Conservation (phyloP, 495 filamentous ascomycete genomes). For the Daldinia grandis region DNA sequence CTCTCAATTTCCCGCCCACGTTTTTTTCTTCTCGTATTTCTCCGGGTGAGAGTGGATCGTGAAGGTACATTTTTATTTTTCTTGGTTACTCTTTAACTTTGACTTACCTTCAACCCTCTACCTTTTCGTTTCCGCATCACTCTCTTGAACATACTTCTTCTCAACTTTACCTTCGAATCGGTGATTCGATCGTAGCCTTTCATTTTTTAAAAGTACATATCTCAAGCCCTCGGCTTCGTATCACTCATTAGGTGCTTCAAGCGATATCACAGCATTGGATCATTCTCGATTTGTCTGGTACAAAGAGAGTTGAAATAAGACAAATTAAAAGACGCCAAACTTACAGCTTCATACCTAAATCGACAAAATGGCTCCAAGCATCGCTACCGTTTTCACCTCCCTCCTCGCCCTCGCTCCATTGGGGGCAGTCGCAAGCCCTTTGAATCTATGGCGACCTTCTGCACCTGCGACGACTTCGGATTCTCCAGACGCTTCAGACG, state of each 20-base stretch:
- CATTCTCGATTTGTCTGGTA: slow-evolving; percentile 38
- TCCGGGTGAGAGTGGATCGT: slow-evolving; percentile 23
- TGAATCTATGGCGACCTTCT: slow-evolving; percentile 37
- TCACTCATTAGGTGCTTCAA: slow-evolving; percentile 7
- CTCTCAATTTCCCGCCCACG: slow-evolving; percentile 20
- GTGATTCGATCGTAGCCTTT: slow-evolving; percentile 26
- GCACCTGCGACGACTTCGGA: not conserved
- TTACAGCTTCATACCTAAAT: not conserved
- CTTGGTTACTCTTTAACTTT: slow-evolving; percentile 11
- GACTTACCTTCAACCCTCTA: slow-evolving; percentile 17
- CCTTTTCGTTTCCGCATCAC: slow-evolving; percentile 12
- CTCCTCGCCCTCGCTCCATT: slow-evolving; percentile 46
- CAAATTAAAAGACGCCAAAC: not conserved
- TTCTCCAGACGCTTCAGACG: slow-evolving; percentile 6
- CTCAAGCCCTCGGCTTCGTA: slow-evolving; percentile 2
- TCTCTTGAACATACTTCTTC: slow-evolving; percentile 23
- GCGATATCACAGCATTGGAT: not conserved
- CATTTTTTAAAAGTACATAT: slow-evolving; percentile 11
- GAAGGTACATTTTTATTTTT: slow-evolving; percentile 17
- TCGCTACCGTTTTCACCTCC: slow-evolving; percentile 46
- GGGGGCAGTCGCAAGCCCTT: slow-evolving; percentile 28
- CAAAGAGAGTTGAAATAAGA: slow-evolving; percentile 20
- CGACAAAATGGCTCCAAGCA: slow-evolving; percentile 42
- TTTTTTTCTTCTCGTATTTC: slow-evolving; percentile 24
- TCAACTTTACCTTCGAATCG: slow-evolving; percentile 21